Conservation (phyloP, 352 stramenopile species). For the Globisporangium rhizosaccharum region DNA sequence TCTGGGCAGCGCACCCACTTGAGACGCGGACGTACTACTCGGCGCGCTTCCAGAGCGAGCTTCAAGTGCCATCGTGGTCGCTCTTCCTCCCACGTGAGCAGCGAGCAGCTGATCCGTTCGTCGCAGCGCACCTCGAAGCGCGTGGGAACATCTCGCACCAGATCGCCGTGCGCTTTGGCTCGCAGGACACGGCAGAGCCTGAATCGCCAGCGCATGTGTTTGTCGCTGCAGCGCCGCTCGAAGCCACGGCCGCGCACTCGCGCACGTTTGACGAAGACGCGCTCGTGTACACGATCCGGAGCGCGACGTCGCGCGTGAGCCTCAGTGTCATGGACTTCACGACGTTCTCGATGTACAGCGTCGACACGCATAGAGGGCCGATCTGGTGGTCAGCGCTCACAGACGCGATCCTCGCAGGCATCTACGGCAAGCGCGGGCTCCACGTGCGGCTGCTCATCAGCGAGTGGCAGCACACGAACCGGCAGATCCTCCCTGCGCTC, state of each 20-base stretch:
- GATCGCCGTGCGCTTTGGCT: conserved; percentile 22
- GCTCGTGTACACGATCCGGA: conserved; percentile 68
- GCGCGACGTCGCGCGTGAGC: conserved; percentile 40
- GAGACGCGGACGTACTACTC: conserved; percentile 47
- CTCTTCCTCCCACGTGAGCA: conserved; percentile 26
- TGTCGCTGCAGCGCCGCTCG: conserved; percentile 52
- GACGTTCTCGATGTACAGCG: conserved; percentile 59
- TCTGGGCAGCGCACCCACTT: conserved; percentile 34
- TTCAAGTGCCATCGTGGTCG: conserved; percentile 65
- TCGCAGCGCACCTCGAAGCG: conserved; percentile 27
- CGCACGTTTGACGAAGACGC: conserved; percentile 66
- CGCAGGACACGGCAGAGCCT: background rate
- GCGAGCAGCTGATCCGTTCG: conserved; percentile 45
- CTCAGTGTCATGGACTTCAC: conserved; percentile 84
- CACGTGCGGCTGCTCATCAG: conserved; percentile 64
- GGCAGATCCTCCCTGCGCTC: conserved; percentile 51
- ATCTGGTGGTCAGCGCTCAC: conserved; percentile 67
- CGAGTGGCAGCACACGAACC: conserved; percentile 65
- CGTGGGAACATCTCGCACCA: conserved; percentile 53
- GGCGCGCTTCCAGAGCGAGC: conserved; percentile 40
- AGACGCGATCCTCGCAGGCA: conserved; percentile 45
- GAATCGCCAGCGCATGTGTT: conserved; percentile 33
- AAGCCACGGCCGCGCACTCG: conserved; percentile 42
- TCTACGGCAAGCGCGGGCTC: conserved; percentile 54
- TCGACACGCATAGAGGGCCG: conserved; percentile 31